Base-by-base conservation (phyloP, 179 eudicot genomes). In the Amaranthus tricolor region DNA sequence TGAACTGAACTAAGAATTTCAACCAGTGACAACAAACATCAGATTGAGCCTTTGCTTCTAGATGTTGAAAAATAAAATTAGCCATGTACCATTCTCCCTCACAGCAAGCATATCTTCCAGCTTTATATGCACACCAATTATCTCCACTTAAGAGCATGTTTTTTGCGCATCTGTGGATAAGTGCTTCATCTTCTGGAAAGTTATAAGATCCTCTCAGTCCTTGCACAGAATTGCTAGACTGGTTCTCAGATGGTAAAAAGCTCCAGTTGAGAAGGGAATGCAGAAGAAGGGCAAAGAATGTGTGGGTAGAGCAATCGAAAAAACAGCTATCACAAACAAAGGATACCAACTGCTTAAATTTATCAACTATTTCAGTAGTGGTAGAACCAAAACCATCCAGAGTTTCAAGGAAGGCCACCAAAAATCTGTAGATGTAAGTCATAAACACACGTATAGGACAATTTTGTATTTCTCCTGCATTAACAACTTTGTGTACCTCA, bases 81-180 rank as follows among this genome's bases (percentile, higher is more conserved):
- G 92, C 91, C 61, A 86, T 77, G 69, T 70, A 82, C 96, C 95
- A 92, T 20, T 79, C 87, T 43, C 97, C 99, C 62, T 77, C 80
- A 82, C 85, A 85, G 48, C 84, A 85, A 70, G 99, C 97, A 88
- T 61, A 73, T 82, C 62, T 89, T 71, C 89, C 99, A 76, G 85
- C 86, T 74, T 80, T 87, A 73, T 95, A 95, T 68, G 90, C 89
- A 64, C 66, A 76, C 99, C 99, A 95, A 74, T 85, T 77, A 82
- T 87, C 87, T 48, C 76, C 82, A 65, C 76, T 77, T 45, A 67
- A 81, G 51, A 94, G 63, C 75, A 92, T 82, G 79, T 85, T 79
- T 58, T 77, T 79, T 44, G 84, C 88, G 74, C 84, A 88, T 43
- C 84, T 82, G 24, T 76, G 64, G 40, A 80, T 72, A 59, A 72